Percentiles rank a stretch among this genome's conserved stretches.
These are phyloP conservation scores for Amanita exitialis DNA, from an alignment of 768 basidiomycete genomes.

Conservation along the genomic window DNA sequence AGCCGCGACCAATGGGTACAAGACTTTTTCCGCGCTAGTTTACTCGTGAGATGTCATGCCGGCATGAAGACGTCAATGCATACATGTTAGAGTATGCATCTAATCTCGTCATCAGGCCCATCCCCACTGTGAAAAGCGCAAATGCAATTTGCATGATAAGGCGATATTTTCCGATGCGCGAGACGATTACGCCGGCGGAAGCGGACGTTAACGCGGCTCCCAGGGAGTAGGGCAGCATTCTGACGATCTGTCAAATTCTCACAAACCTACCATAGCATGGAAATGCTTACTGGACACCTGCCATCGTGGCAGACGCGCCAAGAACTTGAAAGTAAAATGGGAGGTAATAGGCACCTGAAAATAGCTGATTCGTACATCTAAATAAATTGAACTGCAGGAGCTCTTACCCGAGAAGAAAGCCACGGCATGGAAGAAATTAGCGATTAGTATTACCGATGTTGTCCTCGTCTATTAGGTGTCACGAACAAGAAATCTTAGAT, in stretches of 20 bases:
- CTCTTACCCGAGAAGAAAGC: slow-evolving; percentile 46
- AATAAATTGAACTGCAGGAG: background rate
- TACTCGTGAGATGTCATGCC: background rate
- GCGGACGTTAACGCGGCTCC: slow-evolving; percentile 45
- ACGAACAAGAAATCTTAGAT: background rate
- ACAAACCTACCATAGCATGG: background rate
- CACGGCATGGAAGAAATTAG: slow-evolving; percentile 52
- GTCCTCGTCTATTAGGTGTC: slow-evolving; percentile 49
- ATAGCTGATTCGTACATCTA: background rate
- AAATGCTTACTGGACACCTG: slow-evolving; percentile 50
- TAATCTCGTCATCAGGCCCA: slow-evolving; percentile 65
- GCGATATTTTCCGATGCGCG: slow-evolving; percentile 50
- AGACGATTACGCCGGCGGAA: slow-evolving; percentile 44
- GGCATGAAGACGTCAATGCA: slow-evolving; percentile 12
- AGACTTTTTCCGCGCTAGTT: slow-evolving; percentile 47
- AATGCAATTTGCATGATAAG: slow-evolving; percentile 53
- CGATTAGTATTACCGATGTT: slow-evolving; percentile 48
- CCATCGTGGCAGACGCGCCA: slow-evolving; percentile 61
- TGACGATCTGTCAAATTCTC: slow-evolving; percentile 14
- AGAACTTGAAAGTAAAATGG: slow-evolving; percentile 75
- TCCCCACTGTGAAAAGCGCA: slow-evolving; percentile 48
- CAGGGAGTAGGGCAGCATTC: slow-evolving; percentile 70
- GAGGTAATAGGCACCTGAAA: slow-evolving; percentile 49
- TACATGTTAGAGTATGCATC: slow-evolving; percentile 45
- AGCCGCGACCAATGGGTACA: slow-evolving; percentile 60